Evolutionary conservation across 1,284 basidiomycete species (phyloP), one percentile per base, ranked within the genome.

Genomic region (Trametes hirsuta): DNA sequence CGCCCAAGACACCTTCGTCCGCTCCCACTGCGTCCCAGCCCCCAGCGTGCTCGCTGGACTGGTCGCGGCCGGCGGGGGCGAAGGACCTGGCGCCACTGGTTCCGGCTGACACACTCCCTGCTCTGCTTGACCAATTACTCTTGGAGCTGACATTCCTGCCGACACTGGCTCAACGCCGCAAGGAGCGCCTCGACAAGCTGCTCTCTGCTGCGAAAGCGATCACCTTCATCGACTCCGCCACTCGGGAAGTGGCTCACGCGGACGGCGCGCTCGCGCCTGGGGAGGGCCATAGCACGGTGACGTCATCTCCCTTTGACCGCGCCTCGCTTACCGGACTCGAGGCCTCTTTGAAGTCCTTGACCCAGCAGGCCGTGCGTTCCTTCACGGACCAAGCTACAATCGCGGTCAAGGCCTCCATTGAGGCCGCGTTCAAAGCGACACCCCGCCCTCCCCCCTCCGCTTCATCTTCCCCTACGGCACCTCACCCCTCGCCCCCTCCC

Each of bases 211-310:
- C 40, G 2, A 22, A 24, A 12, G 30, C 50, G 6, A 25, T n/a
- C 1, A 24, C 22, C 22, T 6, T 41, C 15, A 41, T 41, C 39
- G 49, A 51, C 9, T 40, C 24, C 21, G 49, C 37, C 24, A 39
- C 37, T 41, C 30, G 36, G 63, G 8, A 64, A 74, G 25, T 40
- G 30, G 0, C 59, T 71, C 4, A 47, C 62, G 41, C 18, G 18
- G 18, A 18, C 18, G 18, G 18, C 18, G 18, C 18, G 18, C 18
- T 37, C 25, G 3, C 41, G 30, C 30, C 30, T 30, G 8, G 5
- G 10, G 21, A 25, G 21, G 44, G 9, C 44, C 12, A 18, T 2
- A 24, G 22, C 44, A 2, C 5, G 24, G 44, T 46, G 44, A 12
- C 44, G 44, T 25, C 24, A 25, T 15, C 10, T 4, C 3, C 41